Evolutionary conservation across 2,329 filamentous ascomycete species (phyloP).

Genomic region (Alternaria sp.): DNA sequence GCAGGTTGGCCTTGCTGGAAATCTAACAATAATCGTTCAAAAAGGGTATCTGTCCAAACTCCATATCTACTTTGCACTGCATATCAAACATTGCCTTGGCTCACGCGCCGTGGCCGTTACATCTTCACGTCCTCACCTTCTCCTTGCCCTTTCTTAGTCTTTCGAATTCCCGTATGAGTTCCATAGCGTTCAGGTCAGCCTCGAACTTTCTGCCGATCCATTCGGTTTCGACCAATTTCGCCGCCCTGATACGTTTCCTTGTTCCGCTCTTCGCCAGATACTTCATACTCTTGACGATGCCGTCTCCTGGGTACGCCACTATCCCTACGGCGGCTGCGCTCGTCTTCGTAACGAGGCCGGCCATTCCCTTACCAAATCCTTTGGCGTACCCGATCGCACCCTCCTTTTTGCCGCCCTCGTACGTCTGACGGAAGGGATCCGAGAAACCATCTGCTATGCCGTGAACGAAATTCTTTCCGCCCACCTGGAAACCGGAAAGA

Average conservation of each 20-base stretch:
- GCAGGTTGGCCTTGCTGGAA: neutral
- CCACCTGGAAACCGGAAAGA: constrained; percentile 44
- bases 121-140: neutral
- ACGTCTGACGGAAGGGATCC: constrained; percentile 42
- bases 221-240: constrained; percentile 15
- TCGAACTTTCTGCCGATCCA: constrained; percentile 3
- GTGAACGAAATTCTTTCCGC: constrained; percentile 43
- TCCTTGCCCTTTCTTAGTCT: constrained; percentile 7
- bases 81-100: neutral
- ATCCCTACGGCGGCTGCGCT: constrained; percentile 14
- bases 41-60: neutral
- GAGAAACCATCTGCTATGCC: constrained; percentile 46
- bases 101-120: neutral
- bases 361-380: constrained; percentile 42
- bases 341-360: constrained; percentile 14
- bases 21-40: neutral
- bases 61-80: neutral
- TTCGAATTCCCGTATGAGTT: constrained; percentile 7
- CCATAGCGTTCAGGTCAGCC: constrained; percentile 5
- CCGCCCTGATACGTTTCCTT: constrained; percentile 10
- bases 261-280: constrained; percentile 15
- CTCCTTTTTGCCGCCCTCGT: constrained; percentile 41
- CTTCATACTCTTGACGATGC: constrained; percentile 24
- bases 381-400: constrained; percentile 45
- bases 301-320: constrained; percentile 26